Evolutionary conservation across 345 rosid genomes (phyloP), one percentile per base, ranked within the genome.

Genomic region (Rhizophora apiculata): DNA sequence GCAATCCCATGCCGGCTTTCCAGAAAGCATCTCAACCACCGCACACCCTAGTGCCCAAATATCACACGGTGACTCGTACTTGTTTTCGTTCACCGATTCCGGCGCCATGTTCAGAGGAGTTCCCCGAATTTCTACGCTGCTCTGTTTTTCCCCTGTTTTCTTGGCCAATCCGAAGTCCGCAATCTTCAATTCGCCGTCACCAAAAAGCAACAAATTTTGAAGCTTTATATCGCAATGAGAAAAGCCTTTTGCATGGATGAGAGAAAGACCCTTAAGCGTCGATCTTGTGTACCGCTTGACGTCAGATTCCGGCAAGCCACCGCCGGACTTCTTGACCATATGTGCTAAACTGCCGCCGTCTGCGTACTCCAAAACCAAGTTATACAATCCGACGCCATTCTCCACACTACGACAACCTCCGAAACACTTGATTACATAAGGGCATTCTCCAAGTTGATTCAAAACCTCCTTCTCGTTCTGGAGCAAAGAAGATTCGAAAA

Each of bases 21-120:
- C 84, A 0, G 81, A 62, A 4, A 71, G 27, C 84, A 78, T 78
- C 81, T 81, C 84, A 6, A 74, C 68, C 7, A 81, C 43, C 3
- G 81, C 58, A 22, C 81, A 78, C 16, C 82, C 84, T 26, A 81
- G 77, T 16, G 79, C 81, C 84, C 84, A 81, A 0, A 81, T 58
- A 69, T 81, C 84, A 30, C 65, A 63, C 24, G 75, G 70, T 9
- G 77, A 31, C 52, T 65, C 77, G 55, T 74, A 77, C 31, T 70
- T 68, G 22, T 72, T 72, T 6, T 64, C 71, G 58, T 65, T 68
- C 5, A 77, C 79, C 3, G 84, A 78, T 54, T 81, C 84, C 9
- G 80, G 84, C 0, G 84, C 60, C 75, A 78, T 81, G 29, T 70
- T 74, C n/a, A 78, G 49, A 19, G 82, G 84, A 24, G 84, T 81